Conservation (phyloP, 345 rosid species). For the Gossypium raimondii region DNA sequence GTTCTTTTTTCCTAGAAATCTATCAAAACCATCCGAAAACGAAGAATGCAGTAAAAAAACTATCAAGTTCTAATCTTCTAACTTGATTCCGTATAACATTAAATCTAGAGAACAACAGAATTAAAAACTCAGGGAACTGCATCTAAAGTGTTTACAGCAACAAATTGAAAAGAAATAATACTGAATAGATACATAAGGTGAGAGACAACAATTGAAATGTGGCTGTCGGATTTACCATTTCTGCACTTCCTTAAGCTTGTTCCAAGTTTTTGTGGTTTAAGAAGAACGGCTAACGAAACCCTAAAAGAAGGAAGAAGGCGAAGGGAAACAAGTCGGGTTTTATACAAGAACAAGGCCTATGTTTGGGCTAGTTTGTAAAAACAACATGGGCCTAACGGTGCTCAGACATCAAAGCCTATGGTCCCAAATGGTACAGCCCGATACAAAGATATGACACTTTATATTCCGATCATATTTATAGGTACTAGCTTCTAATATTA, state of each 20-base stretch:
- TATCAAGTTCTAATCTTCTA: neutral
- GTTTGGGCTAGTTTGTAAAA: neutral
- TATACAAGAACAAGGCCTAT: neutral
- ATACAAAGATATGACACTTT: too few species aligned
- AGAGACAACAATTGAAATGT: neutral
- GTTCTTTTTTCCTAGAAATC: neutral
- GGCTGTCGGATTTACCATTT: conserved; percentile 3
- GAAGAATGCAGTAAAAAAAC: neutral
- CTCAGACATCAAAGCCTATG: too few species aligned
- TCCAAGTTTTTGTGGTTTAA: neutral
- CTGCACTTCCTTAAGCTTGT: neutral
- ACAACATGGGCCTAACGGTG: neutral
- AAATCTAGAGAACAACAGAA: neutral
- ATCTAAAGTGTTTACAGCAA: neutral
- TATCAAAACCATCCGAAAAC: neutral
- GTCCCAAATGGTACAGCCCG: too few species aligned
- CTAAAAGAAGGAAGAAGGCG: neutral
- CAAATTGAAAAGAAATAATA: neutral
- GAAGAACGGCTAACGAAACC: conserved; percentile 1
- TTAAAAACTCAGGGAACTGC: neutral
- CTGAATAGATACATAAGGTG: too few species aligned
- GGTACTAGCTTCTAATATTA: too few species aligned
- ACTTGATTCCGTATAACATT: neutral
- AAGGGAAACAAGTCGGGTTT: neutral
- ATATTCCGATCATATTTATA: too few species aligned